Base-by-base conservation (phyloP, 2,329 filamentous ascomycete genomes). In the Nectriaceae sp. region DNA sequence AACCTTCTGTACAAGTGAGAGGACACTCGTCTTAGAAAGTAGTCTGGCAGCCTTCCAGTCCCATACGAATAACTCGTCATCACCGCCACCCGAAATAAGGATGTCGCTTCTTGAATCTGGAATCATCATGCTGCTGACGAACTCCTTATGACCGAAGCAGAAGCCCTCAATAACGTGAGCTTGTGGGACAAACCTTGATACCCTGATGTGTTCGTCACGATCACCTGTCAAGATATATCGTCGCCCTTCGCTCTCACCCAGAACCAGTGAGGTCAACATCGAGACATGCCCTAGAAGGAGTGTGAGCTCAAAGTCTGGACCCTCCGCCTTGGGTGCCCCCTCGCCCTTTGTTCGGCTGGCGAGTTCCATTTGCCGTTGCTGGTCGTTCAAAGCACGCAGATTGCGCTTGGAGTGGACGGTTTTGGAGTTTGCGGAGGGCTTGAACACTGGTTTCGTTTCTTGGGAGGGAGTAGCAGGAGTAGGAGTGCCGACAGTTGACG, bases 271-370 rank as follows among this genome's bases (percentile, higher is more conserved):
- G 2, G 92, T 97, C 42, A 99, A 82, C 83, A 97, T 89, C 1
- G 93, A 97, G 13, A 99, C 94, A 70, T 99, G 94, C 11, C 94
- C 94, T 1, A 99, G 82, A 6, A 97, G 75, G 1, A 96, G 76
- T 31, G 85, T 82, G 59, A 90, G 83, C 59, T 90, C 86, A 65
- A 96, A 96, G 21, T 75, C 60, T 11, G 76, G 70, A 31, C 65
- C 67, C 21, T 73, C 70, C 13, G 63, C 46, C 49, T 70, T 68
- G 13, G 60, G 56, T 3, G 59, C 52, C 3, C 63, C 52, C 10
- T 63, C 63, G 16, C 50, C 51, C 24, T 65, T 61, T 18, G 58
- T 43, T 21, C 56, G 54, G 10, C 48, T 59, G 5, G 59, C 54
- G 29, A 68, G 63, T 42, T 72, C 70, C 42, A 73, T 67, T 42